Conservation (phyloP, 2,329 filamentous ascomycete species). For the Monosporascus ibericus region DNA sequence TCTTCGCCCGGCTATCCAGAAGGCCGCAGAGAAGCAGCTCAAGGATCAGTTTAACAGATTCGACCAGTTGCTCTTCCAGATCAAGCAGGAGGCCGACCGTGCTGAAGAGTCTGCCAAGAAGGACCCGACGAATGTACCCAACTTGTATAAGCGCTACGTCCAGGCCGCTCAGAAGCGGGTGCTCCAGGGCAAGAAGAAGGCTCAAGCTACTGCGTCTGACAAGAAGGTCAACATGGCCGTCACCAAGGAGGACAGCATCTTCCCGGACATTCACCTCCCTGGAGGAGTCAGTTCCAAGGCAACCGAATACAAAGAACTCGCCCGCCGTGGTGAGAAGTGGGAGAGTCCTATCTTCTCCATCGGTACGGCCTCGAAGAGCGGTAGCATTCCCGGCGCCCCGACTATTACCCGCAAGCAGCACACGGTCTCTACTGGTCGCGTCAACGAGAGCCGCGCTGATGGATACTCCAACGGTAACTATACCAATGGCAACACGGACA, state of each 20-base stretch:
- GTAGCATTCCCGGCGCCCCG: constrained; percentile 59
- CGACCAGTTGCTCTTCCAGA: constrained; percentile 65
- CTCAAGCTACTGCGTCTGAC: constrained; percentile 51
- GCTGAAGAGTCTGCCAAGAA: constrained; percentile 59
- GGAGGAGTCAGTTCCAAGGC: constrained; percentile 90
- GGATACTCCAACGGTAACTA: constrained; percentile 16
- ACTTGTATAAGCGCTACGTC: constrained; percentile 82
- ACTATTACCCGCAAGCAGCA: constrained; percentile 43
- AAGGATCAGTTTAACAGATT: constrained; percentile 72
- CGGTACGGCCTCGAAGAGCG: constrained; percentile 68
- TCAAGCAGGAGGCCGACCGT: constrained; percentile 78
- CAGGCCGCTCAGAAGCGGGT: constrained; percentile 68
- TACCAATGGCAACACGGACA: constrained; percentile 6
- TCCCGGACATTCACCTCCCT: constrained; percentile 80
- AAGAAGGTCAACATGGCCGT: constrained; percentile 79
- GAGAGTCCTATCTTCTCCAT: constrained; percentile 91
- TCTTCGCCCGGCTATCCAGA: constrained; percentile 77
- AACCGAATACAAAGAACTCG: constrained; percentile 85
- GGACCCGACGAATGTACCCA: constrained; percentile 67
- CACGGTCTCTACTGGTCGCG: constrained; percentile 1
- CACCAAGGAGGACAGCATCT: constrained; percentile 81
- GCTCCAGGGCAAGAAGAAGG: constrained; percentile 73
- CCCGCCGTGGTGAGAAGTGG: constrained; percentile 86
- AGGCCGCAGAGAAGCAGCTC: constrained; percentile 84
- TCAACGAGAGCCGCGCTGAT: constrained; percentile 7